phyloP scores from a whole-genome alignment of 2,329 filamentous ascomycete genomes.

The Akanthomyces uredinophilus region DNA sequence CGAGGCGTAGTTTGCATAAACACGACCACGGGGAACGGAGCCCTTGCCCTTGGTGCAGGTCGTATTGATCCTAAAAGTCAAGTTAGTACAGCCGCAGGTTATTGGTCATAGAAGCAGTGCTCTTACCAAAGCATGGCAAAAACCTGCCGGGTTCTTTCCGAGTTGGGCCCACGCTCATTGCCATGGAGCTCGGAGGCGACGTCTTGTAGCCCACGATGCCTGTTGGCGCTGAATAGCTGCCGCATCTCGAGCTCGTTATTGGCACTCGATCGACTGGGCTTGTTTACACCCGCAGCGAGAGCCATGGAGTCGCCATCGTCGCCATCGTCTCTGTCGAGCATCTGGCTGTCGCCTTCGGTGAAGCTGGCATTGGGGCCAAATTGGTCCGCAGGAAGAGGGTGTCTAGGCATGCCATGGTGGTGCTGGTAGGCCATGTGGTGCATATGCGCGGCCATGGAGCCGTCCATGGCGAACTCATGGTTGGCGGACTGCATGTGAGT shows the following conservation, averaged over 20 bases:
- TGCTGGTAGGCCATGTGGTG: constrained; percentile 39
- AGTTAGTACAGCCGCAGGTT: background rate
- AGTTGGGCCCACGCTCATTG: constrained; percentile 74
- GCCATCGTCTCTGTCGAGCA: constrained; percentile 55
- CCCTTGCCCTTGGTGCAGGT: constrained; percentile 71
- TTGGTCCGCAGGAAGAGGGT: constrained; percentile 50
- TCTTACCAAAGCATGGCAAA: constrained; percentile 87
- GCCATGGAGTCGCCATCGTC: constrained; percentile 52
- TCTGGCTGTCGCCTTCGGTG: constrained; percentile 53
- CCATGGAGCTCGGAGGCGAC: constrained; percentile 72
- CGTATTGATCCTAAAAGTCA: constrained; percentile 57
- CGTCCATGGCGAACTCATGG: constrained; percentile 46
- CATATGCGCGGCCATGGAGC: constrained; percentile 40
- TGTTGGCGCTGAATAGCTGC: constrained; percentile 66
- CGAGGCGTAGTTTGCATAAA: constrained; percentile 93
- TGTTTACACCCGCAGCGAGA: constrained; percentile 42
- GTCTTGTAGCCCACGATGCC: constrained; percentile 61
- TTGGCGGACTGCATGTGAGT: constrained; percentile 50
- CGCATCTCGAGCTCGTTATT: constrained; percentile 80
- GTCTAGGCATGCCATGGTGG: constrained; percentile 34
- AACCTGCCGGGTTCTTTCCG: constrained; percentile 76
- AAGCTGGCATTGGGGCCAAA: constrained; percentile 50
- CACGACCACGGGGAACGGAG: constrained; percentile 85
- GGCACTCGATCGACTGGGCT: constrained; percentile 62
- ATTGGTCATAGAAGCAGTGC: background rate